Evolutionary conservation across 2,329 filamentous ascomycete genomes (phyloP).

Genomic region (Fusarium sp.): DNA sequence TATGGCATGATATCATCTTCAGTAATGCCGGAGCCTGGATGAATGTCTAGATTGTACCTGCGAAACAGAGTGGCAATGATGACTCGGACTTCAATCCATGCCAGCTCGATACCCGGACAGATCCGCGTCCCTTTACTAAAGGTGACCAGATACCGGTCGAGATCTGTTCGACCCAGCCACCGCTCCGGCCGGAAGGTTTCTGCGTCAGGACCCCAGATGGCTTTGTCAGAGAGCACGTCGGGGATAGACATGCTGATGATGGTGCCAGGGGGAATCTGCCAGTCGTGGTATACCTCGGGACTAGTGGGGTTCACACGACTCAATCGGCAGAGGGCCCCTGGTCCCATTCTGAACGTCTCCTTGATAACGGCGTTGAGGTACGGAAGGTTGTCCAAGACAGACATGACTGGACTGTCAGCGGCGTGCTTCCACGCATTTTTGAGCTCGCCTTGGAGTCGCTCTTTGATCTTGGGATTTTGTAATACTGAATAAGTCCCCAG

Average conservation of each 20-base stretch:
- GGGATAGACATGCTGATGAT: background rate
- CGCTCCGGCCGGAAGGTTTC: background rate
- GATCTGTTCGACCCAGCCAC: background rate
- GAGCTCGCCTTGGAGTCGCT: too few relatives aligned
- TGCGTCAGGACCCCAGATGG: background rate
- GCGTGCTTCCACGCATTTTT: too few relatives aligned
- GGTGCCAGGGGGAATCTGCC: background rate
- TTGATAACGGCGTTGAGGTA: too few relatives aligned
- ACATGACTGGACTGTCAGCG: too few relatives aligned
- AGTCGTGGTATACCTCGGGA: background rate
- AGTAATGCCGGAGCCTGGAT: background rate
- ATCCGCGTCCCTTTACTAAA: constrained; percentile 19
- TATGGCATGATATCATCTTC: constrained; percentile 18
- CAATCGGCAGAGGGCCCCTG: too few relatives aligned
- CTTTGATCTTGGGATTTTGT: too few relatives aligned
- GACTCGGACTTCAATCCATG: constrained; percentile 12
- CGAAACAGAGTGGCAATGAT: constrained; percentile 10
- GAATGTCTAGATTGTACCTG: constrained; percentile 2
- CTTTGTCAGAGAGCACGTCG: background rate
- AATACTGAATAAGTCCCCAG: too few relatives aligned
- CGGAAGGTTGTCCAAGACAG: too few relatives aligned
- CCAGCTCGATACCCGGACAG: constrained; percentile 15
- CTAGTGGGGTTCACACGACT: too few relatives aligned
- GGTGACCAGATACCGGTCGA: constrained; percentile 10
- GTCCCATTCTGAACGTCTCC: too few relatives aligned